A percentile compares a stretch with the other conserved stretches of the same genome.
These are phyloP conservation scores for Schrenkiella parvula DNA, from an alignment of 345 rosid genomes.

Conservation along the genomic window DNA sequence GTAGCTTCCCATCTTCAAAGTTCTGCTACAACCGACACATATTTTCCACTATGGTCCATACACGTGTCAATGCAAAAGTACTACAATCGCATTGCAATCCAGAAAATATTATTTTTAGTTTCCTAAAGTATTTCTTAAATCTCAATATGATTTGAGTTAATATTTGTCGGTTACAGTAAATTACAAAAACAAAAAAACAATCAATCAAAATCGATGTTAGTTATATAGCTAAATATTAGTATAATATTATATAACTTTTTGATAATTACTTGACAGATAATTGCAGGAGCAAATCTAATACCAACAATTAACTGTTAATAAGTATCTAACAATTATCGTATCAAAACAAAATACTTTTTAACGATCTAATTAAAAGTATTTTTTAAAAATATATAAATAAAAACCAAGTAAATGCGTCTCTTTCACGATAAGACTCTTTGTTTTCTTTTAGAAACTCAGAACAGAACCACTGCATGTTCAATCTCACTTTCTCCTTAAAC, in stretches of 20 bases:
- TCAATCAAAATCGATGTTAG: background rate
- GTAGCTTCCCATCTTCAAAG: background rate
- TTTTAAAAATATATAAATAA: background rate
- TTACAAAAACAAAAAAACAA: background rate
- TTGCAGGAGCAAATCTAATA: background rate
- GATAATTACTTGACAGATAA: background rate
- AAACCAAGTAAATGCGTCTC: slow-evolving; percentile 8
- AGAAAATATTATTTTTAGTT: background rate
- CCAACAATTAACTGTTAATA: background rate
- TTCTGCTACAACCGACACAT: slow-evolving; percentile 27
- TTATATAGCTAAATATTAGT: background rate
- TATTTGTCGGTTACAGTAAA: background rate
- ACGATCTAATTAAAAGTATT: background rate
- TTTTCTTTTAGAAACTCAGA: slow-evolving; percentile 9
- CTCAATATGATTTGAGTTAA: background rate
- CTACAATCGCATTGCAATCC: background rate
- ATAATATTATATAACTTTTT: background rate
- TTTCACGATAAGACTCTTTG: slow-evolving; percentile 21
- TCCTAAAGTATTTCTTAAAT: too few species aligned
- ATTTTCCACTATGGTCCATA: slow-evolving; percentile 9
- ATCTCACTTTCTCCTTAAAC: slow-evolving; percentile 7
- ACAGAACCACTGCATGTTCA: slow-evolving; percentile 34
- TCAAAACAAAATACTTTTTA: slow-evolving; percentile 2
- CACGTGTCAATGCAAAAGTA: slow-evolving; percentile 15
- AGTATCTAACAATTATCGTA: slow-evolving; percentile 5